Evolutionary conservation across 169 alveolate genomes (phyloP), one percentile per base, ranked within the genome.

Genomic region (Cystoisospora suis): DNA sequence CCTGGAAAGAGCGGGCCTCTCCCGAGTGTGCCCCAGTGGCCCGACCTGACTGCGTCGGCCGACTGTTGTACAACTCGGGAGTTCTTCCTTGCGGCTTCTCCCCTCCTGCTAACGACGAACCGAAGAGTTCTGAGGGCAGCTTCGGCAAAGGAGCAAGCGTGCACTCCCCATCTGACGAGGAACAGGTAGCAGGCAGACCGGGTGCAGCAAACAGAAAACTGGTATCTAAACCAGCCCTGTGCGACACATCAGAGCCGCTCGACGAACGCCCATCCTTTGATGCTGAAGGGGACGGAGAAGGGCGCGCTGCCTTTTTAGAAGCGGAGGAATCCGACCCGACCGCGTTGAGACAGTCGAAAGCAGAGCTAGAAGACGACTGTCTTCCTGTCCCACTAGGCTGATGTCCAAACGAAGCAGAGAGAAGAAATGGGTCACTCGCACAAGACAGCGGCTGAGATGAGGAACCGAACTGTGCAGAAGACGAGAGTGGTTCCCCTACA

Each of bases 191-290:
- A 29, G 77, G 77, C 77, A 65, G 40, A 44, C 77, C 9, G 45
- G 77, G n/a, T 23, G 77, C 77, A 1, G 77, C 77, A 44, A 65
- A 65, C 27, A 65, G 77, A 44, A 65, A n/a, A 65, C 77, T n/a
- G 42, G 44, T 23, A 44, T n/a, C n/a, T n/a, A n/a, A n/a, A n/a
- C n/a, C n/a, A n/a, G n/a, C n/a, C n/a, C n/a, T n/a, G n/a, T n/a
- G n/a, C n/a, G 77, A 65, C 45, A n/a, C 77, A 12, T 36, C 7
- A 59, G 75, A 20, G 42, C 42, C 7, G 45, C 45, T 44, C 45
- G 42, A 49, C 61, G 61, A 9, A 49, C 61, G 61, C 61, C n/a
- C 61, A 49, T 9, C 61, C 61, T 9, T 49, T 20, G 61, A 49
- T n/a, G n/a, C n/a, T n/a, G n/a, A 20, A 49, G 61, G 20, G 61